Base-by-base conservation (phyloP, 768 basidiomycete species). In the Tephrocybe rancida region DNA sequence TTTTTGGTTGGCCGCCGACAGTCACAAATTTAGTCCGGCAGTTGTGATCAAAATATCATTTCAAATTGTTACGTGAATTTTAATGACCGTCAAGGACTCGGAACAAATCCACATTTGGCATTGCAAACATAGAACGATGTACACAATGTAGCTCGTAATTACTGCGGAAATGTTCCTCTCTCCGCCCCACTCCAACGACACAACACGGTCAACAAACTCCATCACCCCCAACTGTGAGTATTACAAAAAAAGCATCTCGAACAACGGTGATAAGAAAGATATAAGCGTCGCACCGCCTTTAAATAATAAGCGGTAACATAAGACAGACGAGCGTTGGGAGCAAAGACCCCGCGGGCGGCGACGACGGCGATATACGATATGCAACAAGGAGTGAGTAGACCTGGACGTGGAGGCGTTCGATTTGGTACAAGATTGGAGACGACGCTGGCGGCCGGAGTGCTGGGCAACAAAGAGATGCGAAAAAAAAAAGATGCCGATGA, bases 241-340 rank as follows among this genome's bases (percentile, higher is more conserved):
- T n/a, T n/a, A n/a, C n/a, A n/a, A n/a, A 44, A 58, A 43, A 52
- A 53, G 32, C 51, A 54, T 42, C 52, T 50, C 13, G 34, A 44
- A 29, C 14, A 42, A 22, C 34, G 43, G 38, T 37, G n/a, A 24
- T 22, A 53, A 54, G 22, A 61, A 53, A 50, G 48, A 41, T 41
- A 41, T 56, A 61, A 44, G 25, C 48, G 52, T 59, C 54, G 57
- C 27, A 34, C 52, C 52, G 50, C 61, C 55, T 42, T 54, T 56
- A 56, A 58, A 58, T 56, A 58, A 58, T 48, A 38, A 55, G 58
- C 55, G 42, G 57, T 56, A 62, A 53, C 56, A 54, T 58, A 60
- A 52, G 32, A 52, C 45, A 48, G 39, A 44, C 35, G 22, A 49
- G 24, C 32, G 41, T 26, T 27, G 52, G 32, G 49, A 38, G 50